These are phyloP conservation scores for Rubus idaeus DNA, from an alignment of 306 rosid genomes.

Conservation along the genomic window DNA sequence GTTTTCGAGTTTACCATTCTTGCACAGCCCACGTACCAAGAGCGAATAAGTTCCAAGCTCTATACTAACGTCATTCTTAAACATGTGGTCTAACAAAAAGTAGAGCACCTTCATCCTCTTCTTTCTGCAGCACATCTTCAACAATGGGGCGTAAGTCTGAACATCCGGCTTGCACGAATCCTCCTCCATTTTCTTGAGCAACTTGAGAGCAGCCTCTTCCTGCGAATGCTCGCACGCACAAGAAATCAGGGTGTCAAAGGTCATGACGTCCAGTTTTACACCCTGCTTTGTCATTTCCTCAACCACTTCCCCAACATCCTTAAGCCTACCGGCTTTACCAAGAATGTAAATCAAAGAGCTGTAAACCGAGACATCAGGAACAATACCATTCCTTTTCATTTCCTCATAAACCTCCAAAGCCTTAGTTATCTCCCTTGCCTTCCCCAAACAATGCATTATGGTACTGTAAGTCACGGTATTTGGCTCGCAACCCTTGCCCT, in stretches of 20 bases:
- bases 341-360: constrained; percentile 25
- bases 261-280: constrained; percentile 38
- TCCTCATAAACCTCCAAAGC: constrained; percentile 28
- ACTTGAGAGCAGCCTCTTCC: constrained; percentile 80
- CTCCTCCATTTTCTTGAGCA: constrained; percentile 84
- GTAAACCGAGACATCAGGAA: constrained; percentile 27
- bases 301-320: constrained; percentile 21
- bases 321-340: constrained; percentile 33
- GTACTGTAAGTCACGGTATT: constrained; percentile 40
- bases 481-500: constrained; percentile 75
- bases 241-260: constrained; percentile 62
- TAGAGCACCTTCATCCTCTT: constrained; percentile 79
- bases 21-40: constrained; percentile 51
- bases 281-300: constrained; percentile 25
- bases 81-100: constrained; percentile 77
- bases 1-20: constrained; percentile 45
- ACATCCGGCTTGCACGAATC: constrained; percentile 50
- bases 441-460: constrained; percentile 33
- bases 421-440: constrained; percentile 28
- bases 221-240: constrained; percentile 56
- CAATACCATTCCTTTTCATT: constrained; percentile 20
- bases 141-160: constrained; percentile 68
- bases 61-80: constrained; percentile 53
- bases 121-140: constrained; percentile 82
- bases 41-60: constrained; percentile 62